These are phyloP conservation scores for Shiraia bambusicola DNA, from an alignment of 2,329 filamentous ascomycete genomes.

Conservation along the genomic window DNA sequence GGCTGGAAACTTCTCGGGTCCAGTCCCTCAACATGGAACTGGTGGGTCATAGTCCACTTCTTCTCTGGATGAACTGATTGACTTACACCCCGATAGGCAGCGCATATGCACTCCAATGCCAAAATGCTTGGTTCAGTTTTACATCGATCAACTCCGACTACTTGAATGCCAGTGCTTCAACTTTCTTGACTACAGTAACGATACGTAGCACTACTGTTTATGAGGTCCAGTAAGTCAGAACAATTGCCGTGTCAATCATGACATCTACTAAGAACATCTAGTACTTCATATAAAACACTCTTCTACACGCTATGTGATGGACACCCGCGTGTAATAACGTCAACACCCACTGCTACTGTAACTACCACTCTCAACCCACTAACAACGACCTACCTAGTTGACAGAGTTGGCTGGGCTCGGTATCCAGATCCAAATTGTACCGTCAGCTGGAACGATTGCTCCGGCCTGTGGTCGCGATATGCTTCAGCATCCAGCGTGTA, in stretches of 20 bases:
- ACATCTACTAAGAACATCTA: background rate
- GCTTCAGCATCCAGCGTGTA: slow-evolving; percentile 16
- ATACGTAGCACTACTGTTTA: slow-evolving; percentile 15
- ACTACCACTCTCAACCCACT: slow-evolving; percentile 10
- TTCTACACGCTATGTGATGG: slow-evolving; percentile 20
- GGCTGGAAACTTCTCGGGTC: slow-evolving; percentile 17
- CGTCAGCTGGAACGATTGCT: slow-evolving; percentile 16
- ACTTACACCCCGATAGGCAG: slow-evolving; percentile 7
- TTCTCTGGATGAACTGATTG: too few relatives aligned
- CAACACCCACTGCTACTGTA: slow-evolving; percentile 12
- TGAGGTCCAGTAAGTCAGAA: slow-evolving; percentile 12
- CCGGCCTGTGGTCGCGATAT: slow-evolving; percentile 16
- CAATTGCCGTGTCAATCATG: too few relatives aligned
- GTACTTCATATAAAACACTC: slow-evolving; percentile 13
- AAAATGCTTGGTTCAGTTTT: slow-evolving; percentile 17
- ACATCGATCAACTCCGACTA: slow-evolving; percentile 12
- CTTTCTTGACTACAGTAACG: slow-evolving; percentile 5
- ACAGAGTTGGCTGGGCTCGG: slow-evolving; percentile 2
- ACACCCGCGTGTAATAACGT: slow-evolving; percentile 19
- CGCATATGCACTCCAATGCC: slow-evolving; percentile 16
- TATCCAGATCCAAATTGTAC: slow-evolving; percentile 14
- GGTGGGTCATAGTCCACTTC: slow-evolving; percentile 1
- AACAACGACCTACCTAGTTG: slow-evolving; percentile 13
- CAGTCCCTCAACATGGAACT: slow-evolving; percentile 12
- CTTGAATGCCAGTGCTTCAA: slow-evolving; percentile 4